phyloP scores from a whole-genome alignment of 83 land plant genomes.

The Picea abies region DNA sequence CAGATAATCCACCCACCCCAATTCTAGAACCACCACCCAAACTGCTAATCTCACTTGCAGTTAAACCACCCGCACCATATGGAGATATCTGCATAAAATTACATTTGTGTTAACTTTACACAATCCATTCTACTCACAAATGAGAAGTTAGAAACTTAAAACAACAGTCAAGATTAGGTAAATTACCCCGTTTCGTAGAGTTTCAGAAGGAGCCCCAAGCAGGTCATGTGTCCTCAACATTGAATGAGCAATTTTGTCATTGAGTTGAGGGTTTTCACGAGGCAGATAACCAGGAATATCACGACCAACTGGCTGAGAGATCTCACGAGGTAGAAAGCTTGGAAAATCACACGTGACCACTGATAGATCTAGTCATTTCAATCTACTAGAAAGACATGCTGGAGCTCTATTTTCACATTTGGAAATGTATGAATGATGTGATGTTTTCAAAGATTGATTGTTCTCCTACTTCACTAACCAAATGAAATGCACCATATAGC shows the following conservation, averaged over 20 bases:
- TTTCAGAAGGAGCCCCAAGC: constrained; percentile 16
- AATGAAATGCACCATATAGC: too few relatives aligned
- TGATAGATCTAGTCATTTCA: too few relatives aligned
- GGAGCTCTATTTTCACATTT: too few relatives aligned
- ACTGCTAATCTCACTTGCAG: background rate
- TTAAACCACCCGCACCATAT: constrained; percentile 16
- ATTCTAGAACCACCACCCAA: background rate
- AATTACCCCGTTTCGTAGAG: constrained; percentile 7
- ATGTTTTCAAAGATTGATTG: too few relatives aligned
- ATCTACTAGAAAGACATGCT: too few relatives aligned
- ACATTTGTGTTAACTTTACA: background rate
- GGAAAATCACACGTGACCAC: background rate
- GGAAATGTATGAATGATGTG: too few relatives aligned
- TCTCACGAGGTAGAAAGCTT: background rate
- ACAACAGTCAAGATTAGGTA: background rate
- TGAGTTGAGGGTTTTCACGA: background rate
- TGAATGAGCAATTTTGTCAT: background rate
- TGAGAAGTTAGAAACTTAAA: background rate
- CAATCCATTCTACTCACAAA: background rate
- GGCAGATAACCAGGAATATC: background rate
- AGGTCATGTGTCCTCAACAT: constrained; percentile 11
- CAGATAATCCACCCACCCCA: constrained; percentile 21
- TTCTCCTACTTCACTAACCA: background rate
- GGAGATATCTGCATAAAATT: constrained; percentile 23
- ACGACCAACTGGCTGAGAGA: background rate